These are phyloP conservation scores for Diaporthe nobilis DNA, from an alignment of 2,329 filamentous ascomycete genomes.

Conservation along the genomic window DNA sequence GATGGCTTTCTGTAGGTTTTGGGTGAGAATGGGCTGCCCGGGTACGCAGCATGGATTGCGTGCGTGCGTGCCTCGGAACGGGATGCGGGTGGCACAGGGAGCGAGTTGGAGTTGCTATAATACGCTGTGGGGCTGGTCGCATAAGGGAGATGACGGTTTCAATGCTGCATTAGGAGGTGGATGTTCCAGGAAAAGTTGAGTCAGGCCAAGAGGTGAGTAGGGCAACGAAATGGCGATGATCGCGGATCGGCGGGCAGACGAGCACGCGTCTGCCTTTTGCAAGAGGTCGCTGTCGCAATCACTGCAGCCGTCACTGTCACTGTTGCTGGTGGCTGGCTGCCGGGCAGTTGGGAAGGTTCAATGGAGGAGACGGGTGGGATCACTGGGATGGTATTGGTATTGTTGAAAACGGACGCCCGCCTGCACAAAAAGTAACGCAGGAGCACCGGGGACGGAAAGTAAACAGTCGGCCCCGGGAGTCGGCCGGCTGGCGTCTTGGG, in stretches of 20 bases:
- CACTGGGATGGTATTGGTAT: neutral
- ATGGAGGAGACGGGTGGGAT: conserved; percentile 12
- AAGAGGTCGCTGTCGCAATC: neutral
- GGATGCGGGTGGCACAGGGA: conserved; percentile 19
- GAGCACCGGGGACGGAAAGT: conserved; percentile 6
- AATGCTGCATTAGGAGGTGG: conserved; percentile 30
- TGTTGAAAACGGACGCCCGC: neutral
- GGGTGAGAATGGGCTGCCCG: conserved; percentile 22
- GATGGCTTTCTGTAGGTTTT: conserved; percentile 14
- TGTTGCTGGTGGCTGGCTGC: neutral
- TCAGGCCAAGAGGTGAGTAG: conserved; percentile 23
- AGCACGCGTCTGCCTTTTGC: neutral
- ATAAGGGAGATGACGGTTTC: conserved; percentile 37
- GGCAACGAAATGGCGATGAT: conserved; percentile 39
- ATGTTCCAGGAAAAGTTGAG: conserved; percentile 28
- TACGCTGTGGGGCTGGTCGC: conserved; percentile 30
- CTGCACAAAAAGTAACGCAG: conserved; percentile 10
- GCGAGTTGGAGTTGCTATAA: conserved; percentile 24
- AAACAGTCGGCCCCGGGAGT: conserved; percentile 20
- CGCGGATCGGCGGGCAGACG: conserved; percentile 16
- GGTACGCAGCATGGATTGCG: conserved; percentile 29
- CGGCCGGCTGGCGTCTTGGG: conserved; percentile 4
- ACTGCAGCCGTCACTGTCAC: neutral
- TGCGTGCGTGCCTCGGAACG: conserved; percentile 31
- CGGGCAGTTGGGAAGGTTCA: neutral